phyloP scores from a whole-genome alignment of 768 basidiomycete species.

The Gymnopilus dilepis region DNA sequence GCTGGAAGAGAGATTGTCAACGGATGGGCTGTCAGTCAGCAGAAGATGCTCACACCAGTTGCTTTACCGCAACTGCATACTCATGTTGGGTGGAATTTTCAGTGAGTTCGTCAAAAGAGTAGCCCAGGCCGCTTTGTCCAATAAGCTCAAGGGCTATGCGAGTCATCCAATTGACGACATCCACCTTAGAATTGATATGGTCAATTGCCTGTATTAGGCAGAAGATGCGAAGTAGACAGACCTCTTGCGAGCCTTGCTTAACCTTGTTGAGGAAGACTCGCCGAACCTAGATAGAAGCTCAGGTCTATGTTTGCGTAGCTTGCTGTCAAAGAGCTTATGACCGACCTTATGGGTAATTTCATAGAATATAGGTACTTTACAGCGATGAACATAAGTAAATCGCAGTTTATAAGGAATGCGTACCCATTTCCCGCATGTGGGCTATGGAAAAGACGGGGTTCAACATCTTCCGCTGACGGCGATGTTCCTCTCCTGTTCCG shows the following conservation, averaged over 20 bases:
- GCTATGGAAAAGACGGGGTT: slow-evolving; percentile 49
- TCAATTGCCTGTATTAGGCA: too few relatives aligned
- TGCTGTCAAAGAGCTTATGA: not conserved
- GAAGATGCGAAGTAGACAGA: slow-evolving; percentile 13
- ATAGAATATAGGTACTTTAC: slow-evolving; percentile 41
- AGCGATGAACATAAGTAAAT: not conserved
- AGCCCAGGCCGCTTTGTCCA: slow-evolving; percentile 54
- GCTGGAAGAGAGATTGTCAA: not conserved
- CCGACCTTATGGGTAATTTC: slow-evolving; percentile 34
- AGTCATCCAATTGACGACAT: slow-evolving; percentile 43
- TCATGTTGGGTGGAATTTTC: slow-evolving; percentile 35
- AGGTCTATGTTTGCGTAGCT: not conserved
- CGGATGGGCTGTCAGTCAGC: not conserved
- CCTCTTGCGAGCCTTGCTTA: slow-evolving; percentile 36
- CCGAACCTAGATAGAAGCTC: slow-evolving; percentile 29
- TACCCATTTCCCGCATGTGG: slow-evolving; percentile 44
- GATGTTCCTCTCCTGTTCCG: slow-evolving; percentile 43
- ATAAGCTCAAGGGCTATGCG: slow-evolving; percentile 55
- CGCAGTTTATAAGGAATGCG: not conserved
- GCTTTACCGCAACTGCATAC: slow-evolving; percentile 36
- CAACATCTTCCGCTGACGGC: slow-evolving; percentile 50
- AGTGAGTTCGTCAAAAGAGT: slow-evolving; percentile 46
- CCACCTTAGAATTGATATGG: too few relatives aligned
- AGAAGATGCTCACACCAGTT: slow-evolving; percentile 25
- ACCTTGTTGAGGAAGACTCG: slow-evolving; percentile 33